Evolutionary conservation across 2,329 filamentous ascomycete species (phyloP), one percentile per base, ranked within the genome.

Genomic region (Aspergillus uvarum): DNA sequence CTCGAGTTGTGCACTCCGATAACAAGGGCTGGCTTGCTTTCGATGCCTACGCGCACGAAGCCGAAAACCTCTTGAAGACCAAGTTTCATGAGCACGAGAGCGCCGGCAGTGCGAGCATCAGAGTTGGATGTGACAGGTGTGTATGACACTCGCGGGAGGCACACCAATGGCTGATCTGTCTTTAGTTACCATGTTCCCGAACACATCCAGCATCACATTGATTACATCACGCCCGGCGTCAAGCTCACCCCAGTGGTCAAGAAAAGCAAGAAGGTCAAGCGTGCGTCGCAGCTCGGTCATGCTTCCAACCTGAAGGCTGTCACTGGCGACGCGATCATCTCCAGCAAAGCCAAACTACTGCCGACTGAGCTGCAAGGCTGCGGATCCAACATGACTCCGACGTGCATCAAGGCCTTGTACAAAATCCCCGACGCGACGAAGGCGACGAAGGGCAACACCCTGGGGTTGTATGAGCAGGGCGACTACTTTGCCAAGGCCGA

Each of bases 151-250:
- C 2, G 12, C 2, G 8, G 3, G 19, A 16, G 19, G 11, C 29
- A 21, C 8, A 19, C 4, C n/a, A 6, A 5, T 24, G 1, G 22
- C 26, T 60, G 2, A 21, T 44, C 3, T 8, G 16, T 31, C 7
- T 31, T 14, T 10, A 72, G 70, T 64, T 84, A 84, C 67, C 81
- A 83, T 59, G 71, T 85, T 5, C 83, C 83, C 2, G 73, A 74
- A 26, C 68, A 79, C 51, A 65, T 85, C 21, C 75, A 75, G 48
- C 64, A 75, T 14, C 81, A 85, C 61, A 74, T 85, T 55, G 83
- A 85, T 71, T 85, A 84, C 68, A 79, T 86, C 47, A 85, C 80
- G 1, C 83, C 83, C 0, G 83, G 82, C 16, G 79, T 84, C 63
- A 83, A 82, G 62, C 75, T 85, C n/a, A 68, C 67, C n/a, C 66